Percentiles rank a stretch among this genome's conserved stretches.
phyloP scores from a whole-genome alignment of 2,329 filamentous ascomycete genomes.

The Sporothrix euskadiensis region DNA sequence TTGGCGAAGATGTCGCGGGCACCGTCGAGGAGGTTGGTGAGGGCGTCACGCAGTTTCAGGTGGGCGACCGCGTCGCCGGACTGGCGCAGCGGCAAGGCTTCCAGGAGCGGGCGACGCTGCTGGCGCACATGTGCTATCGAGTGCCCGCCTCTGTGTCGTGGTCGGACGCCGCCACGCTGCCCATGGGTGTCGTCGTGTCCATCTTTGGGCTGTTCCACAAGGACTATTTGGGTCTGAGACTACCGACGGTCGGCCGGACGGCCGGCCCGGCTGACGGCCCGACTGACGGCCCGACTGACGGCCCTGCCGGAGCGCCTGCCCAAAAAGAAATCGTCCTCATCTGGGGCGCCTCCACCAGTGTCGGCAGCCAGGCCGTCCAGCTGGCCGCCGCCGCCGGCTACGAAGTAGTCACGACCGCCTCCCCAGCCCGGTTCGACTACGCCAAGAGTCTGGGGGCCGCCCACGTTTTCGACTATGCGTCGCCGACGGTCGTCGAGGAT shows the following conservation, averaged over 20 bases:
- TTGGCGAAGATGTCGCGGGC: conserved; percentile 35
- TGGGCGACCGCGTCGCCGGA: conserved; percentile 11
- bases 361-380: conserved; percentile 25
- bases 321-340: conserved; percentile 14
- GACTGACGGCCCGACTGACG: too few species aligned
- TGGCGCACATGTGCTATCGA: background rate
- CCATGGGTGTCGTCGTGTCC: conserved; percentile 16
- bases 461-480: background rate
- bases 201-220: conserved; percentile 14
- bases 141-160: background rate
- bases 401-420: conserved; percentile 22
- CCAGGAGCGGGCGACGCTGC: background rate
- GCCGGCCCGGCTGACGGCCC: background rate
- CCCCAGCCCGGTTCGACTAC: background rate
- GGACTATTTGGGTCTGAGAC: background rate
- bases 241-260: background rate
- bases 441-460: background rate
- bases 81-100: background rate
- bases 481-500: background rate
- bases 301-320: background rate
- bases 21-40: conserved; percentile 32
- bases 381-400: conserved; percentile 22
- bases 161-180: background rate
- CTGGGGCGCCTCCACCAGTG: conserved; percentile 27
- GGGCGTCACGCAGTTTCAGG: background rate